Evolutionary conservation across 768 basidiomycete genomes (phyloP), one percentile per base, ranked within the genome.

Genomic region (Boletus subcaerulescens): DNA sequence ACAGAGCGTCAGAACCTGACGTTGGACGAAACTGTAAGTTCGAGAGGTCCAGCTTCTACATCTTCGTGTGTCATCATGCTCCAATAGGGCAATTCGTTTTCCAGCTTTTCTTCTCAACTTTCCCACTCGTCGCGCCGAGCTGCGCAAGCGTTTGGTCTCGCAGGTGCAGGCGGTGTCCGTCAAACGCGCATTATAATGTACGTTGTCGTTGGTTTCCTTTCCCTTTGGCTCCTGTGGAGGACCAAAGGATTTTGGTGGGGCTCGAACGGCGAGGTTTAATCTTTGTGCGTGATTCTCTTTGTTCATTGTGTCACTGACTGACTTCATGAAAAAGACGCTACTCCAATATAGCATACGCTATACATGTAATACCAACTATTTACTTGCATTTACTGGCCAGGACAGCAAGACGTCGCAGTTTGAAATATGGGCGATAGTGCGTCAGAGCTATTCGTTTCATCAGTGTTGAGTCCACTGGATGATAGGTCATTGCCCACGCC

Each of bases 1-100:
- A 86, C 86, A 2, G 91, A 94, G 71, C 75, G 85, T 11, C 92
- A 93, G 73, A 93, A 93, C 63, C 65, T 80, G 3, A 81, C 87
- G 50, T 74, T 94, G 24, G 90, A 93, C 62, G 82, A 87, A 38
- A 84, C 90, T 3, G 91, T 91, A 56, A 58, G 86, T 68, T 24
- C 18, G 13, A 39, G 26, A n/a, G 38, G 8, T 31, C 8, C n/a
- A 51, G 14, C 18, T 15, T 48, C 8, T 38, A 45, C 33, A 15
- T 45, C 3, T 12, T 39, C 11, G 7, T 45, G 22, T 48, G 3
- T 53, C 17, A 31, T 45, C 44, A 32, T 48, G 11, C 36, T 39
- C 14, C 10, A 18, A 18, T 60, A 90, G 88, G 77, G 80, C 24
- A 80, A 89, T 65, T 76, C 80, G 1, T 91, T 93, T 71, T 76